Evolutionary conservation across 768 basidiomycete genomes (phyloP), one percentile per base, ranked within the genome.

Genomic region (Kondoa malvinella): DNA sequence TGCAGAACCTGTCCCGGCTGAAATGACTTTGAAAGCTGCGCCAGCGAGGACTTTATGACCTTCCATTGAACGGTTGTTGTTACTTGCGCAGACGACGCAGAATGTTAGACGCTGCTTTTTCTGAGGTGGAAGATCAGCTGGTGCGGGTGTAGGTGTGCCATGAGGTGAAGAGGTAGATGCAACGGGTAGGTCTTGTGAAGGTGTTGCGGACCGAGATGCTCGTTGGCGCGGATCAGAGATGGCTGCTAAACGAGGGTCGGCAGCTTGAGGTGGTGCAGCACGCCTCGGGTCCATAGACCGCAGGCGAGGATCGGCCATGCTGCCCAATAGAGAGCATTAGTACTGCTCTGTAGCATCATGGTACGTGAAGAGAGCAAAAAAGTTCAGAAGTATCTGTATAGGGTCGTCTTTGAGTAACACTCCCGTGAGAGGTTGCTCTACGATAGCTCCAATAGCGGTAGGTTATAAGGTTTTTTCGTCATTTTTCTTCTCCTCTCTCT

Each of bases 1-100:
- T 26, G 92, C 91, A 2, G 94, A 96, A 33, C 95, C 95, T 63
- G 95, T 97, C 8, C 95, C 95, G 34, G 85, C 92, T 2, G 94
- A 96, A 66, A 89, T 86, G 60, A 99, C 95, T 34, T 85, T 85
- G 76, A 86, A 87, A 1, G 91, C 88, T 64, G 89, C 92, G 79
- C 92, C 88, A 63, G 86, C 79, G 65, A 97, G 78, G 16, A 92
- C 89, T 74, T 84, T 83, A 75, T 99, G 95, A 0, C 90, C 95
- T 78, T 97, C 95, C 95, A 99, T 99, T 30, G 71, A 71, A 64
- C 67, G 67, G 60, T 73, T 72, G 32, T 97, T 90, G 75, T 99
- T 99, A 75, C 91, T 96, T n/a, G 95, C 94, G 76, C 95, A 99
- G 33, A 97, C 95, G 8, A 99, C 89, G 75, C 95, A 97, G 79